Percentiles rank a stretch among this genome's conserved stretches.
Evolutionary conservation across 768 basidiomycete genomes (phyloP).

Genomic region (Rhodocollybia butyracea): DNA sequence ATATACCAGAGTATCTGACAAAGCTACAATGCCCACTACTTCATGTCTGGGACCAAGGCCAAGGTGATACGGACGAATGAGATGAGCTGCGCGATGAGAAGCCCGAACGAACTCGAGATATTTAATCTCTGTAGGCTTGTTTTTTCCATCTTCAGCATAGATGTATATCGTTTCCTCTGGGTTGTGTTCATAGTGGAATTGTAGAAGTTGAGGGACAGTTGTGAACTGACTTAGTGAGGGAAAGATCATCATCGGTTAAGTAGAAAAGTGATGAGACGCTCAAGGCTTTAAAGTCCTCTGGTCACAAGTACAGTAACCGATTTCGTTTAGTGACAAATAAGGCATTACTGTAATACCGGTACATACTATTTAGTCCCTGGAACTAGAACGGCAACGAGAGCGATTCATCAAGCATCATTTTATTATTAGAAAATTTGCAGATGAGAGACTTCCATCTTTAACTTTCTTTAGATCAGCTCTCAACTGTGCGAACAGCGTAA

Average conservation of each 20-base stretch:
- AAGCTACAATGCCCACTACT: slow-evolving; percentile 34
- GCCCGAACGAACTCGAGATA: slow-evolving; percentile 45
- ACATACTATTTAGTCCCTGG: neutral
- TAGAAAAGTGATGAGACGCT: neutral
- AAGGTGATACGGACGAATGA: slow-evolving; percentile 30
- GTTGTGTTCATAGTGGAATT: slow-evolving; percentile 32
- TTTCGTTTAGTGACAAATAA: neutral
- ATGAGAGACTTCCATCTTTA: slow-evolving; percentile 13
- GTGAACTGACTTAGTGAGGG: neutral
- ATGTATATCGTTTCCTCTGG: slow-evolving; percentile 25
- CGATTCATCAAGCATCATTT: neutral
- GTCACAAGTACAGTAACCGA: neutral
- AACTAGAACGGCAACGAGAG: neutral
- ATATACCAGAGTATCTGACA: slow-evolving; percentile 33
- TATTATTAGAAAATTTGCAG: neutral
- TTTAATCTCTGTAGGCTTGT: slow-evolving; percentile 24
- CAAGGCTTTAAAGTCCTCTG: too few relatives aligned
- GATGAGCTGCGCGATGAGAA: slow-evolving; percentile 38
- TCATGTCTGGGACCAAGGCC: slow-evolving; percentile 21
- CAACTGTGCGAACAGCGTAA: slow-evolving; percentile 36
- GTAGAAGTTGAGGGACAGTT: slow-evolving; percentile 23
- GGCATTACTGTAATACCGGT: neutral
- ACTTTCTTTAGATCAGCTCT: slow-evolving; percentile 24
- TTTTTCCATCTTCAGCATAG: slow-evolving; percentile 22
- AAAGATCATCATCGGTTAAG: neutral